Evolutionary conservation across 768 basidiomycete genomes (phyloP), one percentile per base, ranked within the genome.

Genomic region (Leccinum pellstonianum): DNA sequence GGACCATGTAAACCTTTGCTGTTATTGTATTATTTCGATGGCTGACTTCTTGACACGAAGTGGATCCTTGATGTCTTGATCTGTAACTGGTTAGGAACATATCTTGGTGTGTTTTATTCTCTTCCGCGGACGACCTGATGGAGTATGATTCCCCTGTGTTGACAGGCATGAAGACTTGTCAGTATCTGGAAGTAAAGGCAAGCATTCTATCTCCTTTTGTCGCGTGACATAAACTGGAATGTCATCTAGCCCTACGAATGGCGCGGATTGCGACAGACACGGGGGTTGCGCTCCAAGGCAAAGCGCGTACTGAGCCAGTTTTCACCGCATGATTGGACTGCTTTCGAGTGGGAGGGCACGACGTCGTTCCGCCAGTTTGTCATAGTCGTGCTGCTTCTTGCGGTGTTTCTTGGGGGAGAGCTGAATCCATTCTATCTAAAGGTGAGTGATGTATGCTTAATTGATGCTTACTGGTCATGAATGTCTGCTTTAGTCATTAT

Each of bases 371-470:
- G 81, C 47, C 86, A 92, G 73, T 93, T 90, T 69, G 73, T 86
- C 61, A 83, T 81, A 0, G 91, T 93, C 37, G 89, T 93, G 15
- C 65, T 88, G 27, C 78, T 93, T 50, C 81, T 93, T 38, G 85
- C 86, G 5, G 85, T 87, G 29, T 93, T 93, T 71, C 80, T 94
- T 53, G 88, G 86, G 60, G 92, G 91, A 59, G 92, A 94, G 73
- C 79, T 94, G 55, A 92, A 89, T 68, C 90, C 91, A 5, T 94
- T 94, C 73, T 94, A 94, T 75, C 77, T 94, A 43, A 94, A 94
- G 81, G 90, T 87, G 66, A 60, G 75, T 66, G 62, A 56, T 43
- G 47, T 62, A 15, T 43, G 12, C 12, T 35, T 35, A 5, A 35
- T 35, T 14, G 2, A 35, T 35, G 33, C 33, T 55, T 54, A 68